Evolutionary conservation across 2,329 filamentous ascomycete genomes (phyloP).

Genomic region (Leptographium galeiforme): DNA sequence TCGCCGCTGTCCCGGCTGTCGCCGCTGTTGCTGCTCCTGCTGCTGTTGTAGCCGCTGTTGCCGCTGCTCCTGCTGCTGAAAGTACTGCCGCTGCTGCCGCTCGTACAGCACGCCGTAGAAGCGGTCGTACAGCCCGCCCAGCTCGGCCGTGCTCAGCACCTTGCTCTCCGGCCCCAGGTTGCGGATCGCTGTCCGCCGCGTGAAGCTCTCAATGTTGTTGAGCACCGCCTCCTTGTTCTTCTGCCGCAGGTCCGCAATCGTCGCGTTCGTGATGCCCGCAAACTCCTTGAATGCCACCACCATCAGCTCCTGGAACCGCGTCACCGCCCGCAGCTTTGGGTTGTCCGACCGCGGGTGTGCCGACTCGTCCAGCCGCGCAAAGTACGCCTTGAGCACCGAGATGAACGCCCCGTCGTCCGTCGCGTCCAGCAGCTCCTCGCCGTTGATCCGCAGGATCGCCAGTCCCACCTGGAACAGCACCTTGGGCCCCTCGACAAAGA

Average conservation of each 20-base stretch:
- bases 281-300: conserved; percentile 99
- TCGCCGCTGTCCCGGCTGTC: not conserved
- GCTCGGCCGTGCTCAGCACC: conserved; percentile 68
- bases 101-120: conserved; percentile 92
- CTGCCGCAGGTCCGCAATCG: conserved; percentile 73
- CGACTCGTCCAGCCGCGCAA: conserved; percentile 83
- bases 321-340: conserved; percentile 83
- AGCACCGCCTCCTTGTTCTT: conserved; percentile 93
- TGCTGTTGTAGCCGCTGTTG: conserved; percentile 57
- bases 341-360: conserved; percentile 94
- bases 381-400: conserved; percentile 89
- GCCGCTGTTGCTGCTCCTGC: conserved; percentile 45
- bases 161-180: conserved; percentile 96
- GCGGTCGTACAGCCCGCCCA: conserved; percentile 82
- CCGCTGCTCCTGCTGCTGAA: conserved; percentile 63
- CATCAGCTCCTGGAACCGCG: conserved; percentile 95
- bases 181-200: conserved; percentile 88
- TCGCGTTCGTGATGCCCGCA: conserved; percentile 84
- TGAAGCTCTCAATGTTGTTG: conserved; percentile 92
- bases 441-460: conserved; percentile 94
- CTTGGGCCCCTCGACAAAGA: conserved; percentile 95
- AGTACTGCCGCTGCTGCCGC: conserved; percentile 68
- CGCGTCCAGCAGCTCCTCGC: conserved; percentile 86
- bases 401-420: conserved; percentile 94
- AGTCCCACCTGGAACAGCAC: conserved; percentile 93